Percentiles rank a stretch among this genome's conserved stretches.
phyloP scores from a whole-genome alignment of 1,139 yeast genomes.

The Candida labiduridarum region DNA sequence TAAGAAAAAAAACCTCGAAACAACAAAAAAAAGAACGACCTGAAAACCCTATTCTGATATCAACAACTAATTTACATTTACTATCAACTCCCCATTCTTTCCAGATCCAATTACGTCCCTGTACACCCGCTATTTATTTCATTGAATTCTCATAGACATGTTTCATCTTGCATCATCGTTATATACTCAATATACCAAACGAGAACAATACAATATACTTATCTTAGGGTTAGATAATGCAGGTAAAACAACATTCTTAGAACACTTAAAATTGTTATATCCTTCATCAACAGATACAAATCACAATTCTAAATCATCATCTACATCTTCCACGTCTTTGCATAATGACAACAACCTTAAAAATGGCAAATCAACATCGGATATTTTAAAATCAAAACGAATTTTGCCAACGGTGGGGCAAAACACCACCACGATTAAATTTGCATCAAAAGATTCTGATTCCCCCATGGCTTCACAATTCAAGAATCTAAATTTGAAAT shows the following conservation, averaged over 20 bases:
- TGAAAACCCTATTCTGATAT: neutral
- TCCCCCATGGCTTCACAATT: constrained; percentile 33
- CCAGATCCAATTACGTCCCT: neutral
- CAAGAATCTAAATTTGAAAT: constrained; percentile 62
- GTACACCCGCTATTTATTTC: constrained; percentile 16
- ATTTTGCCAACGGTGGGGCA: constrained; percentile 60
- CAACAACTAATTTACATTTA: neutral
- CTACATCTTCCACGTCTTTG: constrained; percentile 11
- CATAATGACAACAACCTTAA: neutral
- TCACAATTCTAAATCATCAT: constrained; percentile 10
- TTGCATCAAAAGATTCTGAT: constrained; percentile 29
- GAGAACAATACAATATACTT: constrained; percentile 59
- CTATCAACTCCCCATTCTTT: no score
- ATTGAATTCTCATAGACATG: constrained; percentile 28
- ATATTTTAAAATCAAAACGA: constrained; percentile 39
- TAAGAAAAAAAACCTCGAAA: neutral
- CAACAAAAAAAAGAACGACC: neutral
- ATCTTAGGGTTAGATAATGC: constrained; percentile 94
- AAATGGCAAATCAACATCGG: constrained; percentile 21
- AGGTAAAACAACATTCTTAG: constrained; percentile 74
- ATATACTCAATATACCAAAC: constrained; percentile 49
- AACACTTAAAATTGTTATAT: constrained; percentile 46
- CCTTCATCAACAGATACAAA: constrained; percentile 27
- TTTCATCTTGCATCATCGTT: constrained; percentile 50
- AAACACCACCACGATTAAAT: constrained; percentile 55